Conservation (phyloP, 1,284 basidiomycete species). For the Boletus semigastroideus region DNA sequence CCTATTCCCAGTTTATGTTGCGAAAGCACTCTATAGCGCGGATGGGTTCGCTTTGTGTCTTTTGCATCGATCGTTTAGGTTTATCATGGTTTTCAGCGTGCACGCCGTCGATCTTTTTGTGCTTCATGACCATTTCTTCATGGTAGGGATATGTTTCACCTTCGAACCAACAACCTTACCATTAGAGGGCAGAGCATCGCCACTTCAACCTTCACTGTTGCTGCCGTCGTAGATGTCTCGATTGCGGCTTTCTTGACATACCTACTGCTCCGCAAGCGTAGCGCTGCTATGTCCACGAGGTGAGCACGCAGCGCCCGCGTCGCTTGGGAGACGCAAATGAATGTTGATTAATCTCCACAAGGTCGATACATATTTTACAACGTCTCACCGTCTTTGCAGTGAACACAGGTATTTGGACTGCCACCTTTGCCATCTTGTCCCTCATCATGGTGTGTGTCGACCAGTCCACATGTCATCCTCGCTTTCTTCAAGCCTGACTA, state of each 20-base stretch:
- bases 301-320: neutral
- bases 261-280: conserved; percentile 9
- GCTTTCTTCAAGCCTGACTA: neutral
- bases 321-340: too few species aligned
- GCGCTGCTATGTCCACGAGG: neutral
- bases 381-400: neutral
- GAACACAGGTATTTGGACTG: neutral
- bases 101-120: neutral
- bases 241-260: neutral
- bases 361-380: neutral
- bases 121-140: neutral
- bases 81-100: neutral
- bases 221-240: neutral
- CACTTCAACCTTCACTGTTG: neutral
- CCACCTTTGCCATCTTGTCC: neutral
- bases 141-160: conserved; percentile 1
- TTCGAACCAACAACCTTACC: neutral
- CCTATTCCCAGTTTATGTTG: conserved; percentile 4
- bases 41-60: conserved; percentile 5
- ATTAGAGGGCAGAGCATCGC: neutral
- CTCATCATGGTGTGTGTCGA: neutral
- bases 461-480: neutral
- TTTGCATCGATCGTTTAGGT: neutral
- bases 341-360: neutral
- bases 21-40: neutral